Evolutionary conservation across 257 asterid species (phyloP).

Genomic region (Verbena officinalis): DNA sequence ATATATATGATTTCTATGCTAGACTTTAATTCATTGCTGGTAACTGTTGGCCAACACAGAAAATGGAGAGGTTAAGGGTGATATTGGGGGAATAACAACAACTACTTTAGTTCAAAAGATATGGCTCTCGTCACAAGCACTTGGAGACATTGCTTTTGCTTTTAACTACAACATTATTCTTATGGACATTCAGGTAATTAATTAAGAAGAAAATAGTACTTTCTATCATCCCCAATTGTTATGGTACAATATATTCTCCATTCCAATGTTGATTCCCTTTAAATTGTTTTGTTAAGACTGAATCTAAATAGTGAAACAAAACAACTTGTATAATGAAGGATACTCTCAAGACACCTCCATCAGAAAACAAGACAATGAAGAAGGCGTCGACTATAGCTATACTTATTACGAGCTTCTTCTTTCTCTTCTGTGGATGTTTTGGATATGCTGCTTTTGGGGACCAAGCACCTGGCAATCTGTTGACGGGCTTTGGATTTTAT

Average conservation of each 20-base stretch:
- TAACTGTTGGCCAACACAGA: slow-evolving; percentile 34
- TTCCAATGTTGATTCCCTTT: neutral
- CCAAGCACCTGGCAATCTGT: slow-evolving; percentile 65
- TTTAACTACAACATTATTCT: slow-evolving; percentile 54
- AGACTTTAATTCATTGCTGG: too few species aligned
- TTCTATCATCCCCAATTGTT: neutral
- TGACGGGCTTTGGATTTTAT: slow-evolving; percentile 75
- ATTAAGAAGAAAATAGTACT: neutral
- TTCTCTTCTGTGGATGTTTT: slow-evolving; percentile 61
- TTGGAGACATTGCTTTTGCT: slow-evolving; percentile 65
- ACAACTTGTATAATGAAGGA: slow-evolving; percentile 49
- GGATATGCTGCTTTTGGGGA: slow-evolving; percentile 80
- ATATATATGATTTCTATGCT: too few species aligned
- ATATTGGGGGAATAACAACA: slow-evolving; percentile 34
- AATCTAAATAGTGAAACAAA: slow-evolving; percentile 13
- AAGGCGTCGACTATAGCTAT: slow-evolving; percentile 49
- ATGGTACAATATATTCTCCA: neutral
- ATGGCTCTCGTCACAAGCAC: slow-evolving; percentile 49
- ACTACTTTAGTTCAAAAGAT: slow-evolving; percentile 37
- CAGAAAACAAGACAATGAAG: slow-evolving; percentile 60
- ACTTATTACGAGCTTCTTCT: slow-evolving; percentile 59
- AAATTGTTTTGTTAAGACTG: too few species aligned
- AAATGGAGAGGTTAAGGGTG: slow-evolving; percentile 46
- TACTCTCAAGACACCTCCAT: slow-evolving; percentile 54
- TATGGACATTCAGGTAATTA: slow-evolving; percentile 51